A percentile compares a stretch with the other conserved stretches of the same genome.
Conservation (phyloP, 805 yeast species). For the Kodamaea lidongshanica region DNA sequence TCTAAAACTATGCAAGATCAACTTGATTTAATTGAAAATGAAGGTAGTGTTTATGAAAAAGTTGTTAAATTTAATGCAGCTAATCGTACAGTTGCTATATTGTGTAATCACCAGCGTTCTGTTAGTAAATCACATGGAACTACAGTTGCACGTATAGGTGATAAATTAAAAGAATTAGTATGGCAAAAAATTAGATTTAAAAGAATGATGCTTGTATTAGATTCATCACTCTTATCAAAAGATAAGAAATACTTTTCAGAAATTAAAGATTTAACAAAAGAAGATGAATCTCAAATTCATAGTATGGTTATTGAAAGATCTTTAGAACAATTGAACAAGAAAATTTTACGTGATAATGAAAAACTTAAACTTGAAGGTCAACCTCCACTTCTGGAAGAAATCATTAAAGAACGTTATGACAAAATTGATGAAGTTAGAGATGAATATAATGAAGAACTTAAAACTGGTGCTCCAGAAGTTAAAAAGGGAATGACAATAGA, state of each 20-base stretch:
- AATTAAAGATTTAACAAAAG: slow-evolving; percentile 58
- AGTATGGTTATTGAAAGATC: slow-evolving; percentile 58
- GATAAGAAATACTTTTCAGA: slow-evolving; percentile 60
- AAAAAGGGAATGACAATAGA: slow-evolving; percentile 52
- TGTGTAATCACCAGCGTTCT: slow-evolving; percentile 95
- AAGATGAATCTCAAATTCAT: slow-evolving; percentile 56
- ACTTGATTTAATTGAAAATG: slow-evolving; percentile 74
- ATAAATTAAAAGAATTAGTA: slow-evolving; percentile 67
- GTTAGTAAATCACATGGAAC: slow-evolving; percentile 80
- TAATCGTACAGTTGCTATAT: slow-evolving; percentile 87
- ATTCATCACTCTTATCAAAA: slow-evolving; percentile 46
- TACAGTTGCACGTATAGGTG: slow-evolving; percentile 72
- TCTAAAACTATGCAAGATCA: slow-evolving; percentile 96
- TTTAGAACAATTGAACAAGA: slow-evolving; percentile 55
- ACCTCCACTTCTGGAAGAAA: slow-evolving; percentile 47
- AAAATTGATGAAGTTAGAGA: slow-evolving; percentile 48
- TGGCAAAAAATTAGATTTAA: slow-evolving; percentile 80
- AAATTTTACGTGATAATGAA: slow-evolving; percentile 72
- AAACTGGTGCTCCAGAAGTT: slow-evolving; percentile 52
- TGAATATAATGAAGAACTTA: slow-evolving; percentile 51
- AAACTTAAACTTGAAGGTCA: slow-evolving; percentile 56
- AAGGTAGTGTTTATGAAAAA: slow-evolving; percentile 83
- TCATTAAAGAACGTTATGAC: slow-evolving; percentile 51
- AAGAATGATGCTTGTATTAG: slow-evolving; percentile 62
- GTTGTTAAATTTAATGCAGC: slow-evolving; percentile 89